Conservation (phyloP, 345 rosid species). For the Adansonia digitata region DNA sequence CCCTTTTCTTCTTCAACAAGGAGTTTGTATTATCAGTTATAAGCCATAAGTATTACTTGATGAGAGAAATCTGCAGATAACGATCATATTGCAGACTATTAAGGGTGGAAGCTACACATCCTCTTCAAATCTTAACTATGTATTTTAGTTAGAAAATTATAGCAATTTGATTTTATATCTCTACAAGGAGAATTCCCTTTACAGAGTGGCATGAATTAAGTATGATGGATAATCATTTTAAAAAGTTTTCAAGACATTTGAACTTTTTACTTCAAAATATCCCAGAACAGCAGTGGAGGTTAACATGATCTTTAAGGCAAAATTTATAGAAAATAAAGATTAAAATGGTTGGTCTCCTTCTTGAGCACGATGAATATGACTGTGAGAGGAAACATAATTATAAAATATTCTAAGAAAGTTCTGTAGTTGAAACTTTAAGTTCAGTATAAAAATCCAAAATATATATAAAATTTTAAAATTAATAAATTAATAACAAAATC, state of each 20-base stretch:
- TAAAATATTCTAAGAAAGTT: not conserved
- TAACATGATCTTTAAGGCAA: not conserved
- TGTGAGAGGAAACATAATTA: not conserved
- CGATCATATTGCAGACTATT: not conserved
- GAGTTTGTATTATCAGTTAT: not conserved
- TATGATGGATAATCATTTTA: not conserved
- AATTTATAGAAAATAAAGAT: not conserved
- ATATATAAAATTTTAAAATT: not conserved
- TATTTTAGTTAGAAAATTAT: not conserved
- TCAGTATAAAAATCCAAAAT: conserved; percentile 5
- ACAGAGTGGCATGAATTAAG: not conserved
- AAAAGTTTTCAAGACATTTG: not conserved
- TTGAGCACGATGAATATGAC: not conserved
- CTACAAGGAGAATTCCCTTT: not conserved
- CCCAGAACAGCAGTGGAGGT: not conserved
- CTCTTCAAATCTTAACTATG: not conserved
- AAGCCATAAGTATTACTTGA: not conserved
- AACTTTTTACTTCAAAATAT: not conserved
- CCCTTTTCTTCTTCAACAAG: not conserved
- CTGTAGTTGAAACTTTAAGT: not conserved
- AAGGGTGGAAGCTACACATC: not conserved
- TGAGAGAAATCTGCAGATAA: not conserved
- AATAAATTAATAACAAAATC: not conserved
- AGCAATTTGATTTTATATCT: not conserved
- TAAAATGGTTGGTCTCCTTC: not conserved